Evolutionary conservation across 2,329 filamentous ascomycete species (phyloP).

Genomic region (Acephala macrosclerotiorum): DNA sequence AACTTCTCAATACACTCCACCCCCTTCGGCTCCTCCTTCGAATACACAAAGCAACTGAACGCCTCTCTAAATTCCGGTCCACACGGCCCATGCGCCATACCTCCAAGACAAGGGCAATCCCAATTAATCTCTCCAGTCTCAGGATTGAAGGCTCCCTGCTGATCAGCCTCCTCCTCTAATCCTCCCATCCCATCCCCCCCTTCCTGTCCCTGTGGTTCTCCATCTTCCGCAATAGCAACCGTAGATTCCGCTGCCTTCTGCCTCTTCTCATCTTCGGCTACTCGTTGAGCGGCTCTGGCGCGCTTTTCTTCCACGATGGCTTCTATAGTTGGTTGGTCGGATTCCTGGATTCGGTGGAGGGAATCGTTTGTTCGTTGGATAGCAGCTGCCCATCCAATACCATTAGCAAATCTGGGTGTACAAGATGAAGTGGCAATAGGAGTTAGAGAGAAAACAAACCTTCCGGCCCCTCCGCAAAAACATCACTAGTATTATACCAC

Average conservation of each 20-base stretch:
- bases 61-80: constrained; percentile 94
- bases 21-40: constrained; percentile 92
- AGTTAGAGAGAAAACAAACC: constrained; percentile 55
- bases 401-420: background rate
- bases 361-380: constrained; percentile 47
- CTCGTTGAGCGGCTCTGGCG: constrained; percentile 40
- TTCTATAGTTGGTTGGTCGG: constrained; percentile 70
- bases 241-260: constrained; percentile 31
- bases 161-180: constrained; percentile 81
- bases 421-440: background rate
- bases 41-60: constrained; percentile 99
- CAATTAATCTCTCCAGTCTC: constrained; percentile 99
- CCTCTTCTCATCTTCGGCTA: constrained; percentile 38
- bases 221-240: constrained; percentile 34
- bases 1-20: constrained; percentile 98
- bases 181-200: constrained; percentile 53
- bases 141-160: constrained; percentile 95
- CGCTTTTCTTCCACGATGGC: constrained; percentile 71
- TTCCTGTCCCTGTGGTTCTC: constrained; percentile 21
- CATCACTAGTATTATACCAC: constrained; percentile 89
- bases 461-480: constrained; percentile 84
- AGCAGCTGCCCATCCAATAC: constrained; percentile 29
- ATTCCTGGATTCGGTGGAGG: constrained; percentile 49
- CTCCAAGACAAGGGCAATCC: constrained; percentile 97
- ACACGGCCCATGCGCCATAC: constrained; percentile 96